Evolutionary conservation across 2,329 filamentous ascomycete genomes (phyloP), one percentile per base, ranked within the genome.

Genomic region (Talaromyces albobiverticillius): DNA sequence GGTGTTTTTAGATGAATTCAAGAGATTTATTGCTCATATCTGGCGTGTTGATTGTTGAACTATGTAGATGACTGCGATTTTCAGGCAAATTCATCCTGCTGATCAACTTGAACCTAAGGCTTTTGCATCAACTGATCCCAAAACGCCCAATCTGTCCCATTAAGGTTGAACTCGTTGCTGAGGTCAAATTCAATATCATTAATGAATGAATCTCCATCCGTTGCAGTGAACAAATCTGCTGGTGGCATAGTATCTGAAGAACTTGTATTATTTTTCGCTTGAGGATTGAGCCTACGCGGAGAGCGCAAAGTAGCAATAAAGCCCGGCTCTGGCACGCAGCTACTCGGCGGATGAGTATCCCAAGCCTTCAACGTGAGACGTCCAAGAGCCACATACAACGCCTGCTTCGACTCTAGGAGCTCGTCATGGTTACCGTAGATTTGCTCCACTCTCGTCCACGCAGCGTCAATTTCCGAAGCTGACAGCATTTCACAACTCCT

Each of bases 361-460:
- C 68, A 72, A 2, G 67, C 69, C 46, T 68, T 70, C 16, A 72
- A 42, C 13, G 68, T 64, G 13, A 71, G 59, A 1, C 61, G 59
- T 20, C 65, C 57, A 53, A 71, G 62, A 1, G 64, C 63, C 3
- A 62, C 53, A 51, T 69, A 58, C 22, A 72, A 57, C 4, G 65
- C 61, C 3, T 63, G 60, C 53, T 60, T 64, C 2, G 61, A 56
- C 3, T 63, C 56, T 3, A 67, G 43, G 22, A 71, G 59, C 34
- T 71, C 66, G 8, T 55, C 7, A n/a, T 48, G 31, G 8, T 23
- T 48, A 2, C 14, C 14, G 14, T 48, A 38, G 5, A 48, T 9
- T 11, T 20, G 31, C 3, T 23, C 31, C 14, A 48, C 26, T 22
- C 29, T 20, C 1, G 9, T 16, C 46, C 46, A 38, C 1, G 31